Conservation (phyloP, 2,329 filamentous ascomycete genomes). For the Reticulascus tulasneorum region DNA sequence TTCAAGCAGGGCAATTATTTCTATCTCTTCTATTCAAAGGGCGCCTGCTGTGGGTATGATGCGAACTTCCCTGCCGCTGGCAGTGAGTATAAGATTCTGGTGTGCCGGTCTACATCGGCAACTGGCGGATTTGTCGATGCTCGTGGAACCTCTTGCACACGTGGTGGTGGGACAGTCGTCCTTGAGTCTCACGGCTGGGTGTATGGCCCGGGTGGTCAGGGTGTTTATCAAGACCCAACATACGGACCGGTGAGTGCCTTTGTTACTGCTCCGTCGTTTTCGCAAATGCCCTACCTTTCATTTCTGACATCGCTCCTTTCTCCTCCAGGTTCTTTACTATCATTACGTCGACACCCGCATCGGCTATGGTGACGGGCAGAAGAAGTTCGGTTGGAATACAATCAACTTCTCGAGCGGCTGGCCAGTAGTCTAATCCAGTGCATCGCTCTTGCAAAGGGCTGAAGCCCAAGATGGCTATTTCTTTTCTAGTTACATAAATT, state of each 20-base stretch:
- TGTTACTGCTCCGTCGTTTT: background rate
- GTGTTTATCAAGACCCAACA: conserved; percentile 28
- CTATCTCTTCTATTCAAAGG: conserved; percentile 61
- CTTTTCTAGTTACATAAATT: background rate
- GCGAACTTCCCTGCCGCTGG: conserved; percentile 45
- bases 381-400: conserved; percentile 48
- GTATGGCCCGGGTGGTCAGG: conserved; percentile 64
- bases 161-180: conserved; percentile 59
- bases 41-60: conserved; percentile 60
- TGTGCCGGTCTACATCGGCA: conserved; percentile 53
- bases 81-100: conserved; percentile 62
- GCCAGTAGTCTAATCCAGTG: conserved; percentile 34
- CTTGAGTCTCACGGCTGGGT: conserved; percentile 55
- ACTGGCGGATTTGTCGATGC: conserved; percentile 55
- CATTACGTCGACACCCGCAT: conserved; percentile 32
- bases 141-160: conserved; percentile 47
- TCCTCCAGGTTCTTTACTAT: conserved; percentile 39
- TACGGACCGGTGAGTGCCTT: conserved; percentile 13
- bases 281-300: background rate
- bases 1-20: conserved; percentile 53
- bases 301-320: background rate
- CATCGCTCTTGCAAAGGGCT: too few relatives aligned
- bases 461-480: too few relatives aligned
- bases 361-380: conserved; percentile 33
- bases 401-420: conserved; percentile 45